Base-by-base conservation (phyloP, 805 yeast species). In the Kurtzmaniella cleridarum region DNA sequence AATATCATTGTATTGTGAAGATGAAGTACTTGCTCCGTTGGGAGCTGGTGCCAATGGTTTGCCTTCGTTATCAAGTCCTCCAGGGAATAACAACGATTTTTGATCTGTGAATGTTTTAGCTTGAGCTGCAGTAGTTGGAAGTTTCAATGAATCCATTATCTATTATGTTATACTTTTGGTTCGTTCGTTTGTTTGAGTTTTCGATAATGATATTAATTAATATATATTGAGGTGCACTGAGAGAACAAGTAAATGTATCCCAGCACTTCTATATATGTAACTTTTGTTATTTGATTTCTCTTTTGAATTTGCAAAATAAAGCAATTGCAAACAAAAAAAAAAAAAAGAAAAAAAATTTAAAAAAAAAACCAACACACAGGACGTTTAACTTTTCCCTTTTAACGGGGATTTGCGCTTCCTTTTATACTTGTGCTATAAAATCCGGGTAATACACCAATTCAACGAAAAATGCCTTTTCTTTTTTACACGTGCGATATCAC, bases 121-220 rank as follows among this genome's bases (percentile, higher is more conserved):
- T 53, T 79, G 77, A 5, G 84, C 85, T 10, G 90, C 87, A 14
- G 85, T 83, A 15, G 84, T 80, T 44, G 91, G 91, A 44, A 81
- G 73, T 46, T 82, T 79, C 44, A 83, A 70, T 34, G 89, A 78
- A 54, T 83, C 88, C 89, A 83, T 82, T 27, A 20, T 41, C 40
- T 39, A 41, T 36, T 34, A 30, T 40, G n/a, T 33, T 45, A 40
- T 42, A 46, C 39, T 40, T 36, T 40, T 39, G 34, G 12, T 28
- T 13, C 15, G 14, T 40, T 17, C 31, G 28, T 39, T 33, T 34
- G 35, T 38, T 20, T 34, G 32, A 13, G n/a, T 23, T 29, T 31
- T 30, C 12, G 16, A 9, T 30, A 28, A 20, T 35, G 32, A 41
- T 20, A 26, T 26, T 20, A n/a, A 24, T 34, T 35, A 34, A 26